Evolutionary conservation across 306 rosid genomes (phyloP), one percentile per base, ranked within the genome.

Genomic region (Prunus kanzakura): DNA sequence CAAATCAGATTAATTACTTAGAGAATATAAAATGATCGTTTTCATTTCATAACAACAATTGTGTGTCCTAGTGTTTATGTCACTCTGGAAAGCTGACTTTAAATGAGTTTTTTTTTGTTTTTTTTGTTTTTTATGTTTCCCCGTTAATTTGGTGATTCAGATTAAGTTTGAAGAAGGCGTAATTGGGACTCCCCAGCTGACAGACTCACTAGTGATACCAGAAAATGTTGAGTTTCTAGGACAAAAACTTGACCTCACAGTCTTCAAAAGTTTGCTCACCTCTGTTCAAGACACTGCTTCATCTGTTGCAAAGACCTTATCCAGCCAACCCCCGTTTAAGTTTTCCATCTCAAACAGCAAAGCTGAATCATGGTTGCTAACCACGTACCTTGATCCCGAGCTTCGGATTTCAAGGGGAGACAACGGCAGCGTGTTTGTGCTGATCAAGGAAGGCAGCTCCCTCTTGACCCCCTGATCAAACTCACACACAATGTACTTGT

Each of bases 141-240:
- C 16, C 29, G 20, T 54, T 19, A 30, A 54, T 61, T 27, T 25
- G 35, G 64, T 29, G 62, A 3, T 87, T 60, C 88, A 92, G 97
- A 86, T 95, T 68, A 90, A 88, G 84, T 89, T 92, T 54, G 92
- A 90, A 14, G 92, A 92, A 87, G 99, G 99, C 20, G 66, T 95
- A 67, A 89, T 95, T 20, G 97, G 97, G 49, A 95, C 97, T 4
- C 99, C 99, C 22, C 97, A 95, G 64, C 81, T 95, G 64, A 95
- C 97, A 12, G 97, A 95, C 83, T 95, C 96, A 0, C 54, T 95
- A 64, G 99, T 74, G 82, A 68, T 95, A 73, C 99, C 99, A 5
- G 97, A 95, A 69, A 88, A 88, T 29, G 97, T 90, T 66, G 99
- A 95, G 68, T 82, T 90, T 78, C 52, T 95, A 35, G 99, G 99